Evolutionary conservation across 2,329 filamentous ascomycete species (phyloP).

Genomic region (Aspergillus ochraceoroseus): DNA sequence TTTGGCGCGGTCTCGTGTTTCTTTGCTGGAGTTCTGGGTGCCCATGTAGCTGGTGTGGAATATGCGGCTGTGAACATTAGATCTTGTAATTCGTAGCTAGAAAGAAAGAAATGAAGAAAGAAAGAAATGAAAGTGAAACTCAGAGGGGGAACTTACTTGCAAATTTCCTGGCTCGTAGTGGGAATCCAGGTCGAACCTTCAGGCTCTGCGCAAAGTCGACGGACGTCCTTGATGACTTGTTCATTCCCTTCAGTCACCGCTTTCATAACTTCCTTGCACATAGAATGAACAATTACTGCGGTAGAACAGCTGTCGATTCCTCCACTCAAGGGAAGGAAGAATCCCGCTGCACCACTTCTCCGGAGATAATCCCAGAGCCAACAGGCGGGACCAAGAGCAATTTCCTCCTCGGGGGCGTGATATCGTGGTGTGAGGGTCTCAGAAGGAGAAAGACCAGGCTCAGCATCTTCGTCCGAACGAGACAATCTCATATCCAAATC

Average conservation of each 20-base stretch:
- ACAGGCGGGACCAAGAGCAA: constrained; percentile 59
- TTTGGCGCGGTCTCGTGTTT: constrained; percentile 63
- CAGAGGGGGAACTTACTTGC: constrained; percentile 30
- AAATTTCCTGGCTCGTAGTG: constrained; percentile 57
- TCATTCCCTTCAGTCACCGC: constrained; percentile 34
- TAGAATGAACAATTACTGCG: constrained; percentile 39
- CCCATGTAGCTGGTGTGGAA: constrained; percentile 68
- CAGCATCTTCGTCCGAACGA: constrained; percentile 37
- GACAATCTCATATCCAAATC: constrained; percentile 37
- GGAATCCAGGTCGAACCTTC: constrained; percentile 49
- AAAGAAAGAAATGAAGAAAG: too few relatives aligned
- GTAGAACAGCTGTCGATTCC: constrained; percentile 42
- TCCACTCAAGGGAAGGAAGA: constrained; percentile 39
- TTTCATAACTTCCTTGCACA: constrained; percentile 38
- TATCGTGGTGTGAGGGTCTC: constrained; percentile 48
- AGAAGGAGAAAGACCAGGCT: constrained; percentile 46
- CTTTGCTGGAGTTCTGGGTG: constrained; percentile 60
- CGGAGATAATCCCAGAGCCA: constrained; percentile 55
- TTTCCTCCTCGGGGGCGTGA: constrained; percentile 62
- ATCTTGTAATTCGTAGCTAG: background rate
- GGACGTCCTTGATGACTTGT: constrained; percentile 53
- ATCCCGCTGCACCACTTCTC: constrained; percentile 36
- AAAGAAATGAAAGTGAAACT: background rate
- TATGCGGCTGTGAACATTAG: constrained; percentile 38
- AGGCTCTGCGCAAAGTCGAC: constrained; percentile 49